Evolutionary conservation across 164 flowering plant species (phyloP).

Genomic region (Hamamelis virginiana): DNA sequence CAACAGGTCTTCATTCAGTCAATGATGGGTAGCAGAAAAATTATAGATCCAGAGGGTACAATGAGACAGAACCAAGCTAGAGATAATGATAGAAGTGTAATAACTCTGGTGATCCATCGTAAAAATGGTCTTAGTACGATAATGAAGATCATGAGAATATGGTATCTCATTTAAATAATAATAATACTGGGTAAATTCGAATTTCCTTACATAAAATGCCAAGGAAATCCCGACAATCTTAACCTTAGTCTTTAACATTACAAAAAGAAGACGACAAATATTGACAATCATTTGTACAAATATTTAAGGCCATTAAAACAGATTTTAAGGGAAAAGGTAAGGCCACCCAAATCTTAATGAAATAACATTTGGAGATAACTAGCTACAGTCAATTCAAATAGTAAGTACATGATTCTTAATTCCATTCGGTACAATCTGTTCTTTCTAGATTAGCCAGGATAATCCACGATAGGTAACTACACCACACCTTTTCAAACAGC

Average conservation of each 20-base stretch:
- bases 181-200: neutral
- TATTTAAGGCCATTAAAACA: neutral
- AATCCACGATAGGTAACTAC: neutral
- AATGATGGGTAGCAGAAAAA: too few species aligned
- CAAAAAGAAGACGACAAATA: neutral
- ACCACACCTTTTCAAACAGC: slow-evolving; percentile 28
- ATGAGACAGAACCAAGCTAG: too few species aligned
- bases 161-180: neutral
- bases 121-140: too few species aligned
- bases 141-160: neutral
- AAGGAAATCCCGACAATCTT: neutral
- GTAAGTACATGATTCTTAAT: neutral
- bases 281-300: slow-evolving; percentile 11
- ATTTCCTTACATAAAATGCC: neutral
- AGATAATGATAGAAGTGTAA: too few species aligned
- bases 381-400: neutral
- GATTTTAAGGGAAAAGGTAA: too few species aligned
- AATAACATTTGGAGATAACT: neutral
- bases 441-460: neutral
- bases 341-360: too few species aligned
- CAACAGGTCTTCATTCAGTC: too few species aligned
- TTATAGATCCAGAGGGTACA: too few species aligned
- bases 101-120: too few species aligned
- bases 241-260: too few species aligned
- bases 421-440: neutral